Conservation (phyloP, 163 green algal genomes). For the Chlorella variabilis region DNA sequence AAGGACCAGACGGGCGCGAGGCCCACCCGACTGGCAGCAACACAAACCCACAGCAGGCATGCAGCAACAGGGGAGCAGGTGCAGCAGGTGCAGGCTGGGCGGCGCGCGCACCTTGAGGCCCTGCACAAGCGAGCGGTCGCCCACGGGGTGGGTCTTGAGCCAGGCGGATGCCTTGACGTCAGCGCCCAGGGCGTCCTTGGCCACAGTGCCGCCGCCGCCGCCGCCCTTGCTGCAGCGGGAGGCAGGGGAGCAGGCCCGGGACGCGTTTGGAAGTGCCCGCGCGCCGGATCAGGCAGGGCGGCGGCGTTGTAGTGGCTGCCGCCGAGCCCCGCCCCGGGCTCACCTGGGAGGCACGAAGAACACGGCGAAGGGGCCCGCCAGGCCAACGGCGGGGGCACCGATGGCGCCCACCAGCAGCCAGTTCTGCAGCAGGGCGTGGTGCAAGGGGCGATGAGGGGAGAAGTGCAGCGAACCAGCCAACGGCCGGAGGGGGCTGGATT, state of each 20-base stretch:
- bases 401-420: conserved; percentile 85
- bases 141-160: conserved; percentile 86
- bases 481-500: too few relatives aligned
- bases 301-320: neutral
- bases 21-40: too few relatives aligned
- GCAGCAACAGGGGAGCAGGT: too few relatives aligned
- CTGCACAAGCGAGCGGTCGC: conserved; percentile 89
- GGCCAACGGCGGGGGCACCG: conserved; percentile 38
- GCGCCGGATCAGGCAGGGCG: too few relatives aligned
- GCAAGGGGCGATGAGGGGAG: neutral
- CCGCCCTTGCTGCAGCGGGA: conserved; percentile 73
- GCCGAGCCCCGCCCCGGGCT: neutral
- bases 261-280: too few relatives aligned
- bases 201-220: conserved; percentile 76
- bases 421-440: conserved; percentile 66
- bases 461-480: neutral
- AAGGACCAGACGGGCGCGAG: too few relatives aligned
- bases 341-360: conserved; percentile 82
- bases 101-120: conserved; percentile 87
- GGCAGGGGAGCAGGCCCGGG: too few relatives aligned
- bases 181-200: conserved; percentile 96
- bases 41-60: too few relatives aligned
- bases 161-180: conserved; percentile 87
- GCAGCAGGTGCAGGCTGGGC: too few relatives aligned
- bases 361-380: conserved; percentile 68